phyloP scores from a whole-genome alignment of 345 rosid genomes.

The Gossypium anomalum region DNA sequence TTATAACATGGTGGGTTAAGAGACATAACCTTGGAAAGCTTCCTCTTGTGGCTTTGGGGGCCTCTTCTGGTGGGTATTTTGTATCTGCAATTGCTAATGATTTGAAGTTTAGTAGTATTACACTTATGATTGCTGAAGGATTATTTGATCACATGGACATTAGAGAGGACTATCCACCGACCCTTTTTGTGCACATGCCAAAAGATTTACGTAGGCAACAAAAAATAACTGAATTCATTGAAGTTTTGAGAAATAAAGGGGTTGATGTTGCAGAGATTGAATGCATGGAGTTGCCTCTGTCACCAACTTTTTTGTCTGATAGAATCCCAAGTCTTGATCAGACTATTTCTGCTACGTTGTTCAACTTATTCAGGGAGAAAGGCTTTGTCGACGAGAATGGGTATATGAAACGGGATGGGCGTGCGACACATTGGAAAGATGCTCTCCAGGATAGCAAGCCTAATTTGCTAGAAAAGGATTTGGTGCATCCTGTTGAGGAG shows the following conservation, averaged over 20 bases:
- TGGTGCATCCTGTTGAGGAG: slow-evolving; percentile 73
- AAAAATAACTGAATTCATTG: slow-evolving; percentile 52
- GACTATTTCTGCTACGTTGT: slow-evolving; percentile 48
- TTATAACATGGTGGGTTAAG: slow-evolving; percentile 57
- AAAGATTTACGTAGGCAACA: slow-evolving; percentile 60
- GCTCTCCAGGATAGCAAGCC: slow-evolving; percentile 35
- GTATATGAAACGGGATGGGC: slow-evolving; percentile 72
- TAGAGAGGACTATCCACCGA: slow-evolving; percentile 58
- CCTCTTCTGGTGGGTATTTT: slow-evolving; percentile 93
- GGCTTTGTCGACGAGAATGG: slow-evolving; percentile 68
- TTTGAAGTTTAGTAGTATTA: slow-evolving; percentile 61
- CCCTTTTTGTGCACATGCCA: slow-evolving; percentile 93
- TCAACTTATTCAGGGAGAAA: slow-evolving; percentile 45
- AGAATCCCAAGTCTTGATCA: slow-evolving; percentile 57
- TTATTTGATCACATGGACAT: slow-evolving; percentile 56
- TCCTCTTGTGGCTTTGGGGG: slow-evolving; percentile 87
- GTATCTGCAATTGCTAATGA: slow-evolving; percentile 62
- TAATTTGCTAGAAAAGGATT: slow-evolving; percentile 37
- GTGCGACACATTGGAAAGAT: slow-evolving; percentile 60
- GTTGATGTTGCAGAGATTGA: slow-evolving; percentile 74
- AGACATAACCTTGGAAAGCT: slow-evolving; percentile 52
- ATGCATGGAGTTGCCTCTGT: slow-evolving; percentile 62
- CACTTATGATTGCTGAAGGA: slow-evolving; percentile 88
- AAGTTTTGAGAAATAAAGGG: slow-evolving; percentile 51
- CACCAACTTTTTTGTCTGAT: slow-evolving; percentile 46